phyloP scores from a whole-genome alignment of 352 stramenopile species.

The Pythium grandisporangium region DNA sequence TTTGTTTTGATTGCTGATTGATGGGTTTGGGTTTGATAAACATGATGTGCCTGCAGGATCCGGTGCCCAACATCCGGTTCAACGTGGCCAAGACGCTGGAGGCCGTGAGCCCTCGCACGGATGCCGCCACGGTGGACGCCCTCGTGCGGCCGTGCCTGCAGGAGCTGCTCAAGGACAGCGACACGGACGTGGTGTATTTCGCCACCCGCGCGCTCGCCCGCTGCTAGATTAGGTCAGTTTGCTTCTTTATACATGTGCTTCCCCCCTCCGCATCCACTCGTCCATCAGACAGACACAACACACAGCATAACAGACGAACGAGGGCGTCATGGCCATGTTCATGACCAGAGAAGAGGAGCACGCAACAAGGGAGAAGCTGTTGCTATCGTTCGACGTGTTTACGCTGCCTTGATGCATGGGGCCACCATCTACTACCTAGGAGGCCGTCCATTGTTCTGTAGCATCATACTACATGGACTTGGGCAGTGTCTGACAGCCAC shows the following conservation, averaged over 20 bases:
- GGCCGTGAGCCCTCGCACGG: conserved; percentile 73
- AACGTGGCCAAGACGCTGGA: conserved; percentile 97
- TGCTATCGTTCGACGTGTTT: too few species aligned
- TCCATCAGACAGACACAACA: not conserved
- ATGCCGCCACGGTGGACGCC: conserved; percentile 36
- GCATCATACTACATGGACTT: too few species aligned
- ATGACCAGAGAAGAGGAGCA: too few species aligned
- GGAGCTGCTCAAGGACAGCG: conserved; percentile 82
- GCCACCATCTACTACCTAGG: too few species aligned
- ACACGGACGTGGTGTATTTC: conserved; percentile 94
- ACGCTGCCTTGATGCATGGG: too few species aligned
- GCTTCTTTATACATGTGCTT: conserved; percentile 11
- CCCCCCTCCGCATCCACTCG: too few species aligned
- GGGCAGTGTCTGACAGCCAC: conserved; percentile 40
- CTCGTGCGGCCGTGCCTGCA: conserved; percentile 84
- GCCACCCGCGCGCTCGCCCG: conserved; percentile 63
- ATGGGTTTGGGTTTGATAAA: too few species aligned
- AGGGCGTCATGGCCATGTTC: too few species aligned
- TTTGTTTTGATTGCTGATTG: conserved; percentile 4
- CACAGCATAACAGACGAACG: too few species aligned
- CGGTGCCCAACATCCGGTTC: conserved; percentile 98
- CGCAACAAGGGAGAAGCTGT: too few species aligned
- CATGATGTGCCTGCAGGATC: too few species aligned
- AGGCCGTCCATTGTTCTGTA: too few species aligned
- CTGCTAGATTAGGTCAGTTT: conserved; percentile 35